Evolutionary conservation across 2,329 filamentous ascomycete genomes (phyloP), one percentile per base, ranked within the genome.

Genomic region (Penicillium paneum): DNA sequence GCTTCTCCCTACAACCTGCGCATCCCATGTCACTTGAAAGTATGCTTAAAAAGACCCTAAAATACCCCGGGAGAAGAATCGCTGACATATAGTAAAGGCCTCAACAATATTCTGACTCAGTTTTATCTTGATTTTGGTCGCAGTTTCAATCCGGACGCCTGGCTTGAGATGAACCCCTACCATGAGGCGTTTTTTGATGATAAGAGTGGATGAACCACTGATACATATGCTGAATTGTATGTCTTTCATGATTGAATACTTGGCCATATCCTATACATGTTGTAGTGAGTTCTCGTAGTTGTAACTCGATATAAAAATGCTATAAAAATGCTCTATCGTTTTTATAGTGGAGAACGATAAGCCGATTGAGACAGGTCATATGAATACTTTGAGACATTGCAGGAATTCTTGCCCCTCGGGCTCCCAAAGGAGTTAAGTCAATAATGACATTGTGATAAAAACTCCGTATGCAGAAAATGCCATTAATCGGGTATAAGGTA

Each of bases 401-500:
- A 35, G 15, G 1, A 46, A 34, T 15, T 28, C 29, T 5, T 21
- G 11, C 13, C 17, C 24, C 34, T 52, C 43, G 50, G 50, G 43
- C 28, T 40, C 50, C 43, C 1, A 48, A 52, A 48, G n/a, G 13
- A 26, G 50, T 41, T 44, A 50, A 29, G 31, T 36, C 21, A n/a
- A 52, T 24, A 24, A 36, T 17, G 4, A 8, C 34, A 38, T 40
- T 40, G 38, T 28, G 26, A n/a, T 41, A 26, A 28, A 24, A 26
- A 0, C 5, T 38, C 36, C 29, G 17, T 38, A 19, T 21, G 36
- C 19, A 13, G 19, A 34, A 39, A 49, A 48, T 17, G 21, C 26
- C 31, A 21, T 12, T 34, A 31, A 31, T 38, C 28, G 32, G 13
- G 32, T 44, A 31, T 17, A 12, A 40, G 52, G 53, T 60, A 62